A percentile compares a stretch with the other conserved stretches of the same genome.
These are phyloP conservation scores for Aspergillus clavatus DNA, from an alignment of 2,329 filamentous ascomycete species.

Conservation along the genomic window DNA sequence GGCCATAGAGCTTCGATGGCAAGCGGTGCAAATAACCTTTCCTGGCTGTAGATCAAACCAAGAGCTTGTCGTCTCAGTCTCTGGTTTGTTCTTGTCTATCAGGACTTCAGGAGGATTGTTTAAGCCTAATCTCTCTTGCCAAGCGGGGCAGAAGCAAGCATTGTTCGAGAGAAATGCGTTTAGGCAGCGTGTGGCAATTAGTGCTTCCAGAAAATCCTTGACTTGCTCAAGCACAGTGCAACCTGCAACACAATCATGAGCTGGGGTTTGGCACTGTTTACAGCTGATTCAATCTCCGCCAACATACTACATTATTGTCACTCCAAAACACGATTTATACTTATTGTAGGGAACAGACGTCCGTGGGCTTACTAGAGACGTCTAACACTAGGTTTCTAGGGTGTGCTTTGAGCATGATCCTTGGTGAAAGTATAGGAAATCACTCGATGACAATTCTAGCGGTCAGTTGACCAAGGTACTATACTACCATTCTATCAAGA, in stretches of 20 bases:
- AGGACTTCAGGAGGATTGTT: background rate
- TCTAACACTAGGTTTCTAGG: too few species aligned
- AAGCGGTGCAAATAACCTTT: background rate
- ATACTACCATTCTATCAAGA: too few species aligned
- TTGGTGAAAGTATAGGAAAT: too few species aligned
- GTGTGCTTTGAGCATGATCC: too few species aligned
- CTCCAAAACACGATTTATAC: background rate
- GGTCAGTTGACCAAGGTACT: too few species aligned
- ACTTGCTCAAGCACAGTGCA: slow-evolving; percentile 1
- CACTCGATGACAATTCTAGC: too few species aligned
- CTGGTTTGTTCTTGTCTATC: background rate
- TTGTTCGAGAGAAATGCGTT: background rate
- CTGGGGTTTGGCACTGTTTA: background rate
- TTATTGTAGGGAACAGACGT: too few species aligned
- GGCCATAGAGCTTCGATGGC: background rate
- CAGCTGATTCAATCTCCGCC: background rate
- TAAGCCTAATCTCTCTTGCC: background rate
- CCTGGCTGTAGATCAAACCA: background rate
- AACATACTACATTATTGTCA: background rate
- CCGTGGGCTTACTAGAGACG: too few species aligned
- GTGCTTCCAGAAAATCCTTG: background rate
- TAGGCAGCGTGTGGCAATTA: background rate
- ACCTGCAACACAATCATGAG: slow-evolving; percentile 2
- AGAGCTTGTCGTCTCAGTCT: background rate
- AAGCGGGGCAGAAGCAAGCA: background rate